A percentile compares a stretch with the other conserved stretches of the same genome.
Conservation (phyloP, 1,284 basidiomycete genomes). For the Sparassis latifolia region DNA sequence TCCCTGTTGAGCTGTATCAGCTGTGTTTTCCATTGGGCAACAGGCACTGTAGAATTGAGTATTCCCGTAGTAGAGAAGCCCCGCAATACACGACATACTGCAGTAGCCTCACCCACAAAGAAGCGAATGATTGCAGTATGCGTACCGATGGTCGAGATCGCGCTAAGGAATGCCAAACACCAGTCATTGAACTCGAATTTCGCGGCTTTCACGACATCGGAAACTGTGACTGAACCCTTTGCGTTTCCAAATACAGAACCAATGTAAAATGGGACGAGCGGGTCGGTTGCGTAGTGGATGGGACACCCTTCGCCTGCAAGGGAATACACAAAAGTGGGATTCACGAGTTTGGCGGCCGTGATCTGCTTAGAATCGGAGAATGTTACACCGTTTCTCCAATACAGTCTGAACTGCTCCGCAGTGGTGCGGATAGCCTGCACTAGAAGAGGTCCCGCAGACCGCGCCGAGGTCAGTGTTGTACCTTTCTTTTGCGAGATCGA, state of each 20-base stretch:
- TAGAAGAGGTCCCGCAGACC: slow-evolving; percentile 36
- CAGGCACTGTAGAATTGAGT: slow-evolving; percentile 23
- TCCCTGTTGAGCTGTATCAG: slow-evolving; percentile 27
- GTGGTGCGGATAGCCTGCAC: slow-evolving; percentile 14
- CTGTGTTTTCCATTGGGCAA: slow-evolving; percentile 31
- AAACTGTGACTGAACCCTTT: slow-evolving; percentile 7
- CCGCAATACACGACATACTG: slow-evolving; percentile 26
- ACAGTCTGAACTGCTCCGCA: slow-evolving; percentile 25
- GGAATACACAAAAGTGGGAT: slow-evolving; percentile 45
- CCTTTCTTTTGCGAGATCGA: background rate
- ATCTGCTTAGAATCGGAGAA: slow-evolving; percentile 22
- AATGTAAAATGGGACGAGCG: slow-evolving; percentile 41
- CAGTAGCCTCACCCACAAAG: slow-evolving; percentile 30
- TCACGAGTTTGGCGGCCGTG: slow-evolving; percentile 27
- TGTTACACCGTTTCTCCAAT: slow-evolving; percentile 39
- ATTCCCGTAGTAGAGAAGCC: slow-evolving; percentile 13
- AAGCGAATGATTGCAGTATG: slow-evolving; percentile 25
- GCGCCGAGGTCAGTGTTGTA: slow-evolving; percentile 8
- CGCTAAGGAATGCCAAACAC: slow-evolving; percentile 27
- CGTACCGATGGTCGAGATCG: background rate
- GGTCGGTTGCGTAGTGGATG: slow-evolving; percentile 42
- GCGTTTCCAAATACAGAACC: slow-evolving; percentile 28
- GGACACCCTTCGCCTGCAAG: slow-evolving; percentile 33
- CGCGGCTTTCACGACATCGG: slow-evolving; percentile 22
- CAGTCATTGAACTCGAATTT: slow-evolving; percentile 30